A percentile compares a stretch with the other conserved stretches of the same genome.
Conservation (phyloP, 106 monocot species). For the Agapanthus africanus region DNA sequence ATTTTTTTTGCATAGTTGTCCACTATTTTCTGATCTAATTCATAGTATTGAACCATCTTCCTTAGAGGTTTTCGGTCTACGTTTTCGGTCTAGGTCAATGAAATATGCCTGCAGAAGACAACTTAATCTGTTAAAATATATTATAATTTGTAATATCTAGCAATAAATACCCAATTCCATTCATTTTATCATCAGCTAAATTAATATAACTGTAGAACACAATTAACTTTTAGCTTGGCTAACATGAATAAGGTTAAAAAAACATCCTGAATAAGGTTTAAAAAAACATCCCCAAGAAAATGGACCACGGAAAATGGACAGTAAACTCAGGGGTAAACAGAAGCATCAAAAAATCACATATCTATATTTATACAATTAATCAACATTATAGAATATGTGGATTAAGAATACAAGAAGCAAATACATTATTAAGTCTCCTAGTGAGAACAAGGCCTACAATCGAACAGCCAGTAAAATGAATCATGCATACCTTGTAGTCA, state of each 20-base stretch:
- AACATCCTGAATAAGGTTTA: neutral
- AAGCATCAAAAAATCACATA: neutral
- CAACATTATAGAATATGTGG: neutral
- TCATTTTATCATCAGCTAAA: neutral
- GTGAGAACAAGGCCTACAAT: neutral
- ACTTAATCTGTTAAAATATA: neutral
- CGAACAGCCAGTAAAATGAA: neutral
- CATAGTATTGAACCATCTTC: conserved; percentile 75
- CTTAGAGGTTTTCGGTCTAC: conserved; percentile 74
- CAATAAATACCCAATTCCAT: neutral
- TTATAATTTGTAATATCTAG: neutral
- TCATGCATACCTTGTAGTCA: conserved; percentile 73
- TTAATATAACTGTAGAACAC: neutral
- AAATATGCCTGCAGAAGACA: conserved; percentile 46
- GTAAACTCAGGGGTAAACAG: neutral
- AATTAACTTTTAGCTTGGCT: too few species aligned
- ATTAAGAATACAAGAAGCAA: neutral
- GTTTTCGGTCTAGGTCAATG: conserved; percentile 82
- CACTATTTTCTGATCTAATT: conserved; percentile 76
- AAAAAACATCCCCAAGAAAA: neutral
- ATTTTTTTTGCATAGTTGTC: conserved; percentile 36
- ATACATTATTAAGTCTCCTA: neutral
- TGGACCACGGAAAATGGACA: neutral
- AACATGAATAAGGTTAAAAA: too few species aligned
- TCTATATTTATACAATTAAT: neutral